Evolutionary conservation across 805 yeast species (phyloP).

Genomic region (Torulaspora delbrueckii): DNA sequence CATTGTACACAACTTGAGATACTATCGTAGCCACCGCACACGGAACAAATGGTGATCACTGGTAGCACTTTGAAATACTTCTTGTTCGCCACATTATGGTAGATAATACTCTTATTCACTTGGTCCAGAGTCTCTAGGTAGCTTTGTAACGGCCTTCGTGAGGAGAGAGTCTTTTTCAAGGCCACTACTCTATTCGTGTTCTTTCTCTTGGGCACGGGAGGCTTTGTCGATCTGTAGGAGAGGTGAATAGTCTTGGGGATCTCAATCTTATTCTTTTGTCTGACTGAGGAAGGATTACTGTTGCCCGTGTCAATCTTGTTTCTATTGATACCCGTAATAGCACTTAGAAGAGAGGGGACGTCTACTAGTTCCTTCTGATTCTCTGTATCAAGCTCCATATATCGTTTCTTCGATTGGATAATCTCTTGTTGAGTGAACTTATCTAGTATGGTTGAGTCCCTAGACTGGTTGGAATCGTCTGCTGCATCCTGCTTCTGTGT

Average conservation of each 20-base stretch:
- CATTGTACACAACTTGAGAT: constrained; percentile 34
- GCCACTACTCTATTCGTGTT: constrained; percentile 32
- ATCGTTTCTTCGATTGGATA: constrained; percentile 30
- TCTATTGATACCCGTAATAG: constrained; percentile 30
- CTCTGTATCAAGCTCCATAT: constrained; percentile 34
- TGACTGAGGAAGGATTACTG: constrained; percentile 11
- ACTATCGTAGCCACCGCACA: constrained; percentile 34
- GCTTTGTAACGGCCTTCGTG: constrained; percentile 31
- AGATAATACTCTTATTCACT: constrained; percentile 30
- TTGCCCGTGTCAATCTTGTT: constrained; percentile 28
- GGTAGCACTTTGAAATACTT: constrained; percentile 34
- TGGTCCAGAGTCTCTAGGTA: constrained; percentile 33
- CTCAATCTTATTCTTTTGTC: constrained; percentile 29
- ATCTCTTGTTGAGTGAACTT: constrained; percentile 30
- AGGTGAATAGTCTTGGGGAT: constrained; percentile 28
- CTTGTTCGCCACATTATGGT: constrained; percentile 31
- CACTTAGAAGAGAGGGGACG: constrained; percentile 30
- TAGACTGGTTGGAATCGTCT: constrained; percentile 7
- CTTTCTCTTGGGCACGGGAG: constrained; percentile 30
- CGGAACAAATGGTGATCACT: constrained; percentile 33
- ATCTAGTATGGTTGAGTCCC: constrained; percentile 18
- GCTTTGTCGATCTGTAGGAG: constrained; percentile 35
- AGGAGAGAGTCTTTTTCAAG: constrained; percentile 27
- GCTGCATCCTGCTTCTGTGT: constrained; percentile 14
- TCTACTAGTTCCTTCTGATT: constrained; percentile 29